phyloP scores from a whole-genome alignment of 805 yeast species.

The Suhomyces vadensis region DNA sequence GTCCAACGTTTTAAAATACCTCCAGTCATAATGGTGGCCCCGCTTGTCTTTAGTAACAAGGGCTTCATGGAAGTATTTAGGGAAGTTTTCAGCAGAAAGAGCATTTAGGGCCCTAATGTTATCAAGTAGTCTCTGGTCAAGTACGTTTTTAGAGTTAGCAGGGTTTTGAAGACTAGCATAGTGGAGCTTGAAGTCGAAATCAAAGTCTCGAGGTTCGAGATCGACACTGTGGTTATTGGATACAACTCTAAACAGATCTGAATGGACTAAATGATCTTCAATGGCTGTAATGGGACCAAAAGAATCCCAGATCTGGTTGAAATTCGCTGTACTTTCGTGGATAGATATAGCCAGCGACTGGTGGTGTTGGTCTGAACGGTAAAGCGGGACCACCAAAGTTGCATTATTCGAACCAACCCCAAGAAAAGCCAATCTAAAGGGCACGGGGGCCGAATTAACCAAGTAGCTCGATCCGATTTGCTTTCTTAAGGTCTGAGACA shows the following conservation, averaged over 20 bases:
- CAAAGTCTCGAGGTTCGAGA: background rate
- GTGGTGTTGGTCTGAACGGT: background rate
- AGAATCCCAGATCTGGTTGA: background rate
- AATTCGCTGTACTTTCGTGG: background rate
- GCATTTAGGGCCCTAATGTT: background rate
- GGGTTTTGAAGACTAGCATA: background rate
- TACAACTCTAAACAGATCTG: background rate
- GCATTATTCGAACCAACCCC: constrained; percentile 23
- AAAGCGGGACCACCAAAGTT: constrained; percentile 26
- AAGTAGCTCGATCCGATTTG: constrained; percentile 33
- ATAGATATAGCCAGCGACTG: background rate
- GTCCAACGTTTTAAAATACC: constrained; percentile 30
- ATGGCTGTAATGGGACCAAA: no score
- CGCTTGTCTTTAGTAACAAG: constrained; percentile 17
- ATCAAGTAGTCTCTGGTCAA: background rate
- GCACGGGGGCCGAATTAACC: constrained; percentile 21
- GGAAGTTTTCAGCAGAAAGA: background rate
- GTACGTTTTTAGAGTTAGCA: background rate
- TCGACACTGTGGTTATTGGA: background rate
- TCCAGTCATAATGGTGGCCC: constrained; percentile 38
- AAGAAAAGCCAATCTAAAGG: constrained; percentile 31
- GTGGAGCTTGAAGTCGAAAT: background rate
- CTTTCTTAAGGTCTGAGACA: background rate
- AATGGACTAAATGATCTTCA: background rate
- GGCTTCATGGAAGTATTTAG: constrained; percentile 47